These are phyloP conservation scores for Eimeria sp. DNA, from an alignment of 169 alveolate species.

Conservation along the genomic window DNA sequence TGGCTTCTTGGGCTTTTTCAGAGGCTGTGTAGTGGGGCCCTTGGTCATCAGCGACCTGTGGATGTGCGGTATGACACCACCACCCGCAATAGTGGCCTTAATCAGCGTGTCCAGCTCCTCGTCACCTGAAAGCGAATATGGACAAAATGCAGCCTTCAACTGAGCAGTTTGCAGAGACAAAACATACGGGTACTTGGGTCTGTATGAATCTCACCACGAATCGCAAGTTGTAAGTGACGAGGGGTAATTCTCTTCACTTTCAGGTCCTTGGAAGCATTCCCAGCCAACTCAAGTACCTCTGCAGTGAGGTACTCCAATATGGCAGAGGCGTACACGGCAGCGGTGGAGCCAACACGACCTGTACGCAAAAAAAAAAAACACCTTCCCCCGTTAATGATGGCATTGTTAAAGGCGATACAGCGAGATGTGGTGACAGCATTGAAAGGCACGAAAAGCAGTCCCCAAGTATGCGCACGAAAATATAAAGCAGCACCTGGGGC, in stretches of 20 bases:
- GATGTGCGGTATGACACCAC: conserved; percentile 99
- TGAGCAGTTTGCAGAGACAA: background rate
- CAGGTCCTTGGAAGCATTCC: conserved; percentile 99
- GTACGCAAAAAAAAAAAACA: background rate
- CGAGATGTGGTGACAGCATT: background rate
- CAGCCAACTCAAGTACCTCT: conserved; percentile 99
- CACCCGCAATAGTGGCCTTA: conserved; percentile 99
- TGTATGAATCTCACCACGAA: conserved; percentile 77
- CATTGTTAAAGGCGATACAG: background rate
- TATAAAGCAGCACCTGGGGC: background rate
- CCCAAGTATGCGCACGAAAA: background rate
- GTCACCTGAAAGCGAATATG: conserved; percentile 95
- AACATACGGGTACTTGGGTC: background rate
- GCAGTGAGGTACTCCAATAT: conserved; percentile 99
- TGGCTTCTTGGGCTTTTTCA: conserved; percentile 77
- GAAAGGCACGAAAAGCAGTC: background rate
- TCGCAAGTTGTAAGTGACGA: conserved; percentile 98
- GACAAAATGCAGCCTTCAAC: background rate
- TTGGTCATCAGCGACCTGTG: conserved; percentile 89
- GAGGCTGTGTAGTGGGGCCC: conserved; percentile 81
- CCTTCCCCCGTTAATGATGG: background rate
- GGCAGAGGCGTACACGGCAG: conserved; percentile 99
- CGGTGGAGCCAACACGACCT: conserved; percentile 99
- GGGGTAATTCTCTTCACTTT: conserved; percentile 98
- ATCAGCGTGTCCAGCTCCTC: conserved; percentile 99